Evolutionary conservation across 192 early-diverging fungal species (phyloP).

Genomic region (Diversispora eburnea): DNA sequence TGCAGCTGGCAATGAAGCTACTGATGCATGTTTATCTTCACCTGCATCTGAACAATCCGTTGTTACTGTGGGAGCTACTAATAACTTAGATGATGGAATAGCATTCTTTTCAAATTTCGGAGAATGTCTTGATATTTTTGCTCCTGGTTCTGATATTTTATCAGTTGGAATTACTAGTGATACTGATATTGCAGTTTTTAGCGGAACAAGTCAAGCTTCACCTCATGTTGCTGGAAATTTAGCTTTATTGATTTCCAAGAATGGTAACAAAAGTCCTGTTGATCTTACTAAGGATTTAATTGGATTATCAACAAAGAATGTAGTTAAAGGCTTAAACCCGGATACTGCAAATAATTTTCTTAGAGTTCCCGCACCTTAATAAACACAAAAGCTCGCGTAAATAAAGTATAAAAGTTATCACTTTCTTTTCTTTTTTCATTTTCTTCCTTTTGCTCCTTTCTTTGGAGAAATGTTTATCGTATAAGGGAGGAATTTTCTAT

Average conservation of each 20-base stretch:
- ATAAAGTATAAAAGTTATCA: no score
- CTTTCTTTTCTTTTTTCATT: no score
- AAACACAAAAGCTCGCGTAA: no score
- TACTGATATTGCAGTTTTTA: conserved; percentile 74
- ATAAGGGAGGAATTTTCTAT: no score
- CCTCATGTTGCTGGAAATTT: conserved; percentile 86
- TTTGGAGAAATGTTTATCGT: background rate
- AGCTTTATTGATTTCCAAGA: conserved; percentile 40
- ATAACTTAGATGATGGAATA: conserved; percentile 74
- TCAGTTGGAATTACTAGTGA: conserved; percentile 58
- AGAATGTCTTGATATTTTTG: conserved; percentile 91
- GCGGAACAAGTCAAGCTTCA: conserved; percentile 88
- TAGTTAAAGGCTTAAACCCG: background rate
- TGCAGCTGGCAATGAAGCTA: conserved; percentile 67
- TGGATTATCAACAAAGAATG: background rate
- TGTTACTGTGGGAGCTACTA: conserved; percentile 79
- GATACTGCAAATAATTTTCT: background rate
- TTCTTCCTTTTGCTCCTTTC: background rate
- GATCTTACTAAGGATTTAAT: background rate
- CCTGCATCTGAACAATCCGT: conserved; percentile 51
- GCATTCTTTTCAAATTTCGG: conserved; percentile 83
- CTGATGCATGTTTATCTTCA: conserved; percentile 63
- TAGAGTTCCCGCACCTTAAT: background rate
- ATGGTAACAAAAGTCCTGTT: background rate
- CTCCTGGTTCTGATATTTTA: conserved; percentile 70